Evolutionary conservation across 352 stramenopile genomes (phyloP).

Genomic region (Pythium pectinolyticum): DNA sequence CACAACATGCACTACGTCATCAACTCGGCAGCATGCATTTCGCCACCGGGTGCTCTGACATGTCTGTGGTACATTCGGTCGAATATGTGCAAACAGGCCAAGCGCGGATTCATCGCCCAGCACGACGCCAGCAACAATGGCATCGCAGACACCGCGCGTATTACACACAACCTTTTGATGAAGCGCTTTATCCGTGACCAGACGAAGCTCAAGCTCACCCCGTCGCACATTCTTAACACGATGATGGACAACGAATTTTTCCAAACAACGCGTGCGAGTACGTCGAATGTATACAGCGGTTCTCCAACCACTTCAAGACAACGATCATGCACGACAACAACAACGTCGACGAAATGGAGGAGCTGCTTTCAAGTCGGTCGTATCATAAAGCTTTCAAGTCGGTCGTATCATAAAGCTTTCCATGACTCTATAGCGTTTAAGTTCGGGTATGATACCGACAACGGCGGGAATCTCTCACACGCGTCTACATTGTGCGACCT

Average conservation of each 20-base stretch:
- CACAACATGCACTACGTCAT: constrained; percentile 7
- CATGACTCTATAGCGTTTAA: neutral
- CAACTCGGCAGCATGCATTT: neutral
- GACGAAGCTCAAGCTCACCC: neutral
- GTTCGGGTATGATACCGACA: neutral
- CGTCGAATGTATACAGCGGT: neutral
- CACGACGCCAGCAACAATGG: neutral
- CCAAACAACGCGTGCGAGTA: neutral
- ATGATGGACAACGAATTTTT: constrained; percentile 12
- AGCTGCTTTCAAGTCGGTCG: neutral
- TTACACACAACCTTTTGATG: constrained; percentile 8
- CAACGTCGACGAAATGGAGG: constrained; percentile 14
- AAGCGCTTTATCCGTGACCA: constrained; percentile 13
- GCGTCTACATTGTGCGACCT: neutral
- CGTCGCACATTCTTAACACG: constrained; percentile 13
- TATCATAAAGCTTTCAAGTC: neutral
- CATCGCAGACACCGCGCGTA: neutral
- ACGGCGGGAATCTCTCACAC: neutral
- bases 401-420: neutral
- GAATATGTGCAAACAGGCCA: neutral
- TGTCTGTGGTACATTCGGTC: neutral
- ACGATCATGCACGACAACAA: neutral
- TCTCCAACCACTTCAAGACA: neutral
- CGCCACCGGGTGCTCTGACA: neutral
- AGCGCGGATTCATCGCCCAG: neutral